A percentile compares a stretch with the other conserved stretches of the same genome.
Conservation (phyloP, 805 yeast genomes). For the Teunomyces atbi region DNA sequence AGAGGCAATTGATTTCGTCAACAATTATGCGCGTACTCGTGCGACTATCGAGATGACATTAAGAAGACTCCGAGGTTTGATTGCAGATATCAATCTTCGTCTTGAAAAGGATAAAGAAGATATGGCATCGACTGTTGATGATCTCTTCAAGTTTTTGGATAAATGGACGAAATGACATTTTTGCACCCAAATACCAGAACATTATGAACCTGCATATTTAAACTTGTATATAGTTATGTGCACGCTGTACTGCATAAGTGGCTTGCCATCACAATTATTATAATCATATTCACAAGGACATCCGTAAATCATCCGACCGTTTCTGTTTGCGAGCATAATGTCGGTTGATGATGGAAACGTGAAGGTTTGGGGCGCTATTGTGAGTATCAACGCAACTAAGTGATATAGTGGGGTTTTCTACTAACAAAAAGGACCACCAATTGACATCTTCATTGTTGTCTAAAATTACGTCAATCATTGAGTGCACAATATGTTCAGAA, state of each 20-base stretch:
- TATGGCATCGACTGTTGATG: constrained; percentile 16
- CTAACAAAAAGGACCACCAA: constrained; percentile 22
- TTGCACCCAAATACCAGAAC: constrained; percentile 1
- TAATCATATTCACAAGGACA: not conserved
- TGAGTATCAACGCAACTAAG: constrained; percentile 5
- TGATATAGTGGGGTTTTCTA: not conserved
- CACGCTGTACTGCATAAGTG: not conserved
- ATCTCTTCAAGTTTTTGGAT: constrained; percentile 24
- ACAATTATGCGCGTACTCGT: not conserved
- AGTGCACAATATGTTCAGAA: constrained; percentile 70
- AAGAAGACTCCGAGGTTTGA: constrained; percentile 24
- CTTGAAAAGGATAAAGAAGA: constrained; percentile 32
- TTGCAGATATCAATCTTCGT: constrained; percentile 36
- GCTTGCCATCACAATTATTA: not conserved
- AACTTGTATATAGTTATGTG: not conserved
- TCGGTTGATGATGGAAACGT: constrained; percentile 7
- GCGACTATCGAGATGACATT: not conserved
- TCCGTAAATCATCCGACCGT: not conserved
- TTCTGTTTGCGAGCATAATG: not conserved
- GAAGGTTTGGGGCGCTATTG: constrained; percentile 12
- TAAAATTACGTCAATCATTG: constrained; percentile 30
- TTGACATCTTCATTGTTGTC: constrained; percentile 23
- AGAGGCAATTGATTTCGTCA: constrained; percentile 5
- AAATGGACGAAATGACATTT: constrained; percentile 18
- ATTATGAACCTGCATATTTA: not conserved